Conservation (phyloP, 805 yeast species). For the Pichia cabralensis region DNA sequence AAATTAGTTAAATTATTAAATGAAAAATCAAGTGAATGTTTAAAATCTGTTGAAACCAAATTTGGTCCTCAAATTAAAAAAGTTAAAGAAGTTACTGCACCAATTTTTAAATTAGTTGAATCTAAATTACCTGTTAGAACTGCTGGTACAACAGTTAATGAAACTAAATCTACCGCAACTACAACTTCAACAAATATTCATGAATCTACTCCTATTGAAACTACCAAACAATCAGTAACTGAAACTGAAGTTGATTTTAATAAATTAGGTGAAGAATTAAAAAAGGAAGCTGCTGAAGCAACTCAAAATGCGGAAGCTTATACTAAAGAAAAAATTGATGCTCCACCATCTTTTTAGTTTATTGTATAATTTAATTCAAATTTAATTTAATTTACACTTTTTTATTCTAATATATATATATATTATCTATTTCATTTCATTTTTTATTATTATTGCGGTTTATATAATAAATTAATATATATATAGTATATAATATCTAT, state of each 20-base stretch:
- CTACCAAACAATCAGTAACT: slow-evolving; percentile 3
- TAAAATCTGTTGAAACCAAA: slow-evolving; percentile 29
- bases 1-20: slow-evolving; percentile 36
- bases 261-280: slow-evolving; percentile 11
- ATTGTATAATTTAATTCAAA: not conserved
- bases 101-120: slow-evolving; percentile 51
- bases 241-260: slow-evolving; percentile 12
- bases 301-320: slow-evolving; percentile 7
- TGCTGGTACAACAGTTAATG: slow-evolving; percentile 52
- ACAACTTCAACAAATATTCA: slow-evolving; percentile 7
- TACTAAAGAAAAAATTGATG: slow-evolving; percentile 9
- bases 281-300: slow-evolving; percentile 9
- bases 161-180: slow-evolving; percentile 7
- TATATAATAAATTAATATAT: too few relatives aligned
- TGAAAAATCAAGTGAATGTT: slow-evolving; percentile 37
- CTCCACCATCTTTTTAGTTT: slow-evolving; percentile 2
- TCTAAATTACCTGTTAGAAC: slow-evolving; percentile 56
- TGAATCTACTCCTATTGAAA: slow-evolving; percentile 4
- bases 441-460: not conserved
- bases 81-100: slow-evolving; percentile 52
- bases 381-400: not conserved
- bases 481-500: too few relatives aligned
- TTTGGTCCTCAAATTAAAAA: slow-evolving; percentile 50
- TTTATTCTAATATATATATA: not conserved
- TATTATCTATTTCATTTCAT: not conserved